Base-by-base conservation (phyloP, 192 early-diverging fungal genomes). In the Podila clonocystis region DNA sequence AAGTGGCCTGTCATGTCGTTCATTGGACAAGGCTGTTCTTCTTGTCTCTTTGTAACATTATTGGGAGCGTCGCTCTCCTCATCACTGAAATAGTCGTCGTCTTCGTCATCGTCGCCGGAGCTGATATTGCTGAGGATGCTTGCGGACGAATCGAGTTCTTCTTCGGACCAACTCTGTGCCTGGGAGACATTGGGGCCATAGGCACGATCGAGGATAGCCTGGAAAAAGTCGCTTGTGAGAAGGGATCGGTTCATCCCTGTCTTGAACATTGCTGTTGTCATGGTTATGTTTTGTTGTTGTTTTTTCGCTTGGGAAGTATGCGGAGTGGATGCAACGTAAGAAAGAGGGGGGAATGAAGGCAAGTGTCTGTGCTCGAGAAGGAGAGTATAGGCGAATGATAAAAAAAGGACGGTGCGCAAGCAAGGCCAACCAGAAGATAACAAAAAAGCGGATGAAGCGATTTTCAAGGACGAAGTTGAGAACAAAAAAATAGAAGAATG, bases 261-360 rank as follows among this genome's bases (percentile, higher is more conserved):
- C 58, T 80, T 80, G 70, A 80, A 80, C 70, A 80, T 80, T 7
- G 77, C 70, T 2, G 77, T 80, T 26, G 77, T 73, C 77, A 80
- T 80, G 34, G 22, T 13, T 33, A 12, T 17, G 22, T 19, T 28
- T 19, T 61, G n/a, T 9, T 12, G 58, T 15, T 19, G 7, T 24
- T 5, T 4, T 59, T 59, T 52, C 50, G 17, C 15, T 55, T 26
- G 17, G 1, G 17, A 24, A 22, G 50, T 15, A 24, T 19, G 17
- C 33, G 33, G 5, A 13, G 15, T 5, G 8, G 50, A 52, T 52
- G 50, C 61, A 15, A 31, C 31, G 6, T 49, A 49, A 36, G 52
- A 66, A 60, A 33, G 41, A 9, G 22, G 71, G 5, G 50, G 24
- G 24, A 28, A 34, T 50, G 33, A 28, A 48, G 48, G 59, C 12